Evolutionary conservation across 31 red algal species (phyloP), one percentile per base, ranked within the genome.

Genomic region (Bonnemaisonia californica): DNA sequence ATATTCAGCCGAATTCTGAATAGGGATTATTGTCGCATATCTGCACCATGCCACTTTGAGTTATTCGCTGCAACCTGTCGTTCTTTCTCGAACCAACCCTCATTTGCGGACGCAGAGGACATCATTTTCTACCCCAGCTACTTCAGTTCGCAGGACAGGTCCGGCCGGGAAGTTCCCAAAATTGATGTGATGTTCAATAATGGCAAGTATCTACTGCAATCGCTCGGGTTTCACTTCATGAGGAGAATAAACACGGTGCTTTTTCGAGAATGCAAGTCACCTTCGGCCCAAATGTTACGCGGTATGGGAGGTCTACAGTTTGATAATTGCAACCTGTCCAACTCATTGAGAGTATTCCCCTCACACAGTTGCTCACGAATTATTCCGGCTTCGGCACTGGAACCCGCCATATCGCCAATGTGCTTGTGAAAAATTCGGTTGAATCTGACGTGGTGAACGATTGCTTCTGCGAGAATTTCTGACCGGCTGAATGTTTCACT

Each of bases 181-280:
- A 27, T 66, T 30, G 62, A 21, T 26, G 62, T 27, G 62, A 66
- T 66, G 19, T 66, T 66, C 24, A 66, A 66, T 21, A 66, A 66
- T 13, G 62, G n/a, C 18, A 66, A 66, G 62, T 13, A 66, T 66
- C 62, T 66, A 66, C 62, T 66, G 62, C n/a, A 66, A 66, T 66
- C 19, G 24, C 62, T 66, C 28, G 62, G 62, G 12, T 66, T 66
- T 66, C 62, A 66, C 62, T 66, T 13, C 16, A 27, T 66, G 62
- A 66, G 28, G 28, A 66, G 13, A 66, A 66, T 27, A 12, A 66
- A 66, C 62, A 26, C 19, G 24, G 28, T 66, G 62, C 16, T 66
- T 66, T 27, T 66, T 13, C 62, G 62, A 30, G 13, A 66, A 30
- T 66, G n/a, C 62, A 66, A 66, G 62, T 66, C 62, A 66, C 16